Evolutionary conservation across 768 basidiomycete genomes (phyloP), one percentile per base, ranked within the genome.

Genomic region (Boletus reticuloceps): DNA sequence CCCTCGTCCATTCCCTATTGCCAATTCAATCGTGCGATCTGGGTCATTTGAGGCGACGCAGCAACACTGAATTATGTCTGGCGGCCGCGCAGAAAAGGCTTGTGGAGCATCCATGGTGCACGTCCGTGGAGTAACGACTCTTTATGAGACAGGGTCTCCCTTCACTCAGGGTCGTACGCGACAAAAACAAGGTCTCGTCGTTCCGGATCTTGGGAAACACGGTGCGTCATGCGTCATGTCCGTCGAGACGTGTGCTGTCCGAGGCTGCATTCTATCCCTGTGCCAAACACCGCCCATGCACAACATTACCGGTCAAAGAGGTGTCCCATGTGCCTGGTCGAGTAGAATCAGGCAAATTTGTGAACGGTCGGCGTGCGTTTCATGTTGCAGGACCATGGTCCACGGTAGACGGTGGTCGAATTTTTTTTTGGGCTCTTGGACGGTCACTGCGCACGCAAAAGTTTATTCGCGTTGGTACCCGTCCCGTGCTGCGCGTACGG

Each of bases 181-280:
- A 22, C 16, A 51, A 27, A 41, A 25, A 22, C 36, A 54, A 38
- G 46, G 42, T 20, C 39, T n/a, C 8, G 27, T 52, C n/a, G 36
- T 51, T 37, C 37, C 50, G 40, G 52, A 22, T 25, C 34, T 37
- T 46, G 47, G 17, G 43, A 43, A 47, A 51, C 12, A 27, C 43
- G 22, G 25, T 50, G 62, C 56, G 38, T 64, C 65, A 65, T 65
- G 29, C 54, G 37, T 67, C 65, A 67, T 65, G 34, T 60, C 59
- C 62, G 62, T 58, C 38, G 19, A 46, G 22, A 34, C 53, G 48
- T 44, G 51, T 32, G 19, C 39, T 29, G 14, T 44, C 50, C 48
- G 43, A 52, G 42, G 50, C 13, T 56, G 46, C 52, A 51, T 50
- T 54, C 50, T 43, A 37, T 50, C 58, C 51, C 55, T 67, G 59